Evolutionary conservation across 208 protist genomes (phyloP).

Genomic region (Wallacemonas sp.): DNA sequence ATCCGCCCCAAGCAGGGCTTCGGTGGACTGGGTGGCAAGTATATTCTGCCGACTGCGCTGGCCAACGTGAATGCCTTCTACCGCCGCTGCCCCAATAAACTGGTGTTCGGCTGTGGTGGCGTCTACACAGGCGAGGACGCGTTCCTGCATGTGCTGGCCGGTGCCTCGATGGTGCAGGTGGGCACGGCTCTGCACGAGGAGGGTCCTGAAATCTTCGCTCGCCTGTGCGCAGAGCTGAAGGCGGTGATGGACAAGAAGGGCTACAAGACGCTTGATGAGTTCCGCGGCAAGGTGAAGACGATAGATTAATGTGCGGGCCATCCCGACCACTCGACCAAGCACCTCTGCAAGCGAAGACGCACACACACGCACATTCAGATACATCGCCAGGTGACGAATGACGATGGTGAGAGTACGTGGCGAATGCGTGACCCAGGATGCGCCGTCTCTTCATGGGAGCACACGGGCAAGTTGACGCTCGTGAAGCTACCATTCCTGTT

Average conservation of each 20-base stretch:
- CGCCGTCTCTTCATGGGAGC: no score
- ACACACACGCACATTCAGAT: no score
- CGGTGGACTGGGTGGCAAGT: slow-evolving; percentile 78
- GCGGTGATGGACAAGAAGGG: slow-evolving; percentile 85
- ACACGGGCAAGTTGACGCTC: slow-evolving; percentile 5
- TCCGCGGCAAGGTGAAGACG: slow-evolving; percentile 82
- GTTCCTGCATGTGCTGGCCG: slow-evolving; percentile 83
- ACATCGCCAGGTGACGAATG: no score
- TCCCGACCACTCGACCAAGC: no score
- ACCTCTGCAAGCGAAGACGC: no score
- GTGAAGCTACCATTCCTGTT: background rate
- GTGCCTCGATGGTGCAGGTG: slow-evolving; percentile 86
- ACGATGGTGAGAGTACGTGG: no score
- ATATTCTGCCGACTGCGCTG: slow-evolving; percentile 86
- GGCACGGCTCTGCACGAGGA: slow-evolving; percentile 81
- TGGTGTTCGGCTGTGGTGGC: slow-evolving; percentile 84
- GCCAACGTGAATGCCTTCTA: slow-evolving; percentile 90
- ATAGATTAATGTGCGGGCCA: no score
- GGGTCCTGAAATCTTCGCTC: slow-evolving; percentile 69
- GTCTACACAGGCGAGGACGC: slow-evolving; percentile 82
- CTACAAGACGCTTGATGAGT: slow-evolving; percentile 84
- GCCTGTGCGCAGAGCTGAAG: slow-evolving; percentile 60
- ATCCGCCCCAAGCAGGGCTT: slow-evolving; percentile 89
- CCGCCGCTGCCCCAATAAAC: slow-evolving; percentile 75
- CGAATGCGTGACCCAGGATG: no score